Base-by-base conservation (phyloP, 2,329 filamentous ascomycete genomes). In the Aspergillus udagawae region DNA sequence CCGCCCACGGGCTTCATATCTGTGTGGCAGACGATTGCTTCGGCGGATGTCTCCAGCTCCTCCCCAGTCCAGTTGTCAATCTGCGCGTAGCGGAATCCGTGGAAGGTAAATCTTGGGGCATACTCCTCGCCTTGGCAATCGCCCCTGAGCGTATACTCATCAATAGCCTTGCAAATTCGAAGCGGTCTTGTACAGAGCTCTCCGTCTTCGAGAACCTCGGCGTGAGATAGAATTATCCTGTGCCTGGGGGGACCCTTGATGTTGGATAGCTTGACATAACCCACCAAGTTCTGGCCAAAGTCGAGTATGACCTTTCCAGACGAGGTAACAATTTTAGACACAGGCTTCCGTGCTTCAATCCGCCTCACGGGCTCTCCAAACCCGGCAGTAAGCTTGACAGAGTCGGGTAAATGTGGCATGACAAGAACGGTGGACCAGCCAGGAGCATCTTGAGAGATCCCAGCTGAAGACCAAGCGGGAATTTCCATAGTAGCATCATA, bases 271-370 rank as follows among this genome's bases (percentile, higher is more conserved):
- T 1, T 83, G 54, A 64, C 75, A 76, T 2, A 17, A 35, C 83
- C 83, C 0, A 84, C 82, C 0, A 85, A 68, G 61, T 85, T 85
- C 64, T 86, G 82, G 1, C 82, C 82, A 66, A 85, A 85, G 55
- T 86, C 82, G 27, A 85, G 58, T 1, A 84, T 69, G 0, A 72
- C 78, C 61, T 81, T 82, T 3, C 80, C 80, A 0, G 76, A 76
- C 0, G 73, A 67, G 0, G 73, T 73, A 2, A 49, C 62, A 32
- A 74, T 67, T 7, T 74, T 67, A 0, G 65, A 52, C 4, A 56
- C 53, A 0, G 73, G 68, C 28, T 62, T 62, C 25, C 71, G 32
- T 45, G 65, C 65, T 58, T 76, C 68, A 1, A 68, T 65, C 3
- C 65, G 63, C n/a, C 77, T 70, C 0, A 82, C 75, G 0, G 81